Conservation (phyloP, 768 basidiomycete species). For the Tricholoma hemisulphureum region DNA sequence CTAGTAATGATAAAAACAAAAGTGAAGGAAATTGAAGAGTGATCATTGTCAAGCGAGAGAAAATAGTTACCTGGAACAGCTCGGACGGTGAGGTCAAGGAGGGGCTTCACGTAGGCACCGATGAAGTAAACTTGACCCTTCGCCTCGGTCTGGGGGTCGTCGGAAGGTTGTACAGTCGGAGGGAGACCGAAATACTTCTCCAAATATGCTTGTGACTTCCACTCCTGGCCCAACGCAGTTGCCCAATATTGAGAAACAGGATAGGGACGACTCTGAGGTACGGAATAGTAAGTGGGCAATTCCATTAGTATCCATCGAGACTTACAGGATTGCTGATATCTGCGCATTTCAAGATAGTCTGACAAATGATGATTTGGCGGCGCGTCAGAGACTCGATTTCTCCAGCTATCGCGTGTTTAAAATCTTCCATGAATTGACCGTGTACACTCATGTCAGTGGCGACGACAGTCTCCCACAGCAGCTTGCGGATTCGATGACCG, state of each 20-base stretch:
- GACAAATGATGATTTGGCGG: constrained; percentile 74
- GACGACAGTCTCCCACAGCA: constrained; percentile 79
- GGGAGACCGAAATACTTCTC: constrained; percentile 78
- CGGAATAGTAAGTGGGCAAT: constrained; percentile 1
- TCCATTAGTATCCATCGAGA: constrained; percentile 22
- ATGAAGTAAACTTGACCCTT: constrained; percentile 89
- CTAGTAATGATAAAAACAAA: constrained; percentile 39
- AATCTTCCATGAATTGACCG: constrained; percentile 73
- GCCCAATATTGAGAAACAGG: constrained; percentile 94
- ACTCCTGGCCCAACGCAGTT: constrained; percentile 81
- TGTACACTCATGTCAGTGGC: constrained; percentile 97
- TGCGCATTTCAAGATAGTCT: constrained; percentile 93
- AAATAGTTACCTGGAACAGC: constrained; percentile 67
- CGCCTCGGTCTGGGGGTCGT: constrained; percentile 61
- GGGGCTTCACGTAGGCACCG: constrained; percentile 74
- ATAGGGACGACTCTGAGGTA: constrained; percentile 79
- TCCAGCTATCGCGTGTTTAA: constrained; percentile 49
- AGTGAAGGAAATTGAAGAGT: neutral
- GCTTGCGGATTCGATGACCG: constrained; percentile 58
- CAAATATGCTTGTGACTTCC: constrained; percentile 85
- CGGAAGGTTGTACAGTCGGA: constrained; percentile 47
- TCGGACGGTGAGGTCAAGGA: constrained; percentile 71
- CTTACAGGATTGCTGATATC: constrained; percentile 98
- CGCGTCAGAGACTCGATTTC: constrained; percentile 37
- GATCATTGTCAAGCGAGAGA: neutral